Conservation (phyloP, 2,329 filamentous ascomycete genomes). For the Ophiostoma tasmaniense region DNA sequence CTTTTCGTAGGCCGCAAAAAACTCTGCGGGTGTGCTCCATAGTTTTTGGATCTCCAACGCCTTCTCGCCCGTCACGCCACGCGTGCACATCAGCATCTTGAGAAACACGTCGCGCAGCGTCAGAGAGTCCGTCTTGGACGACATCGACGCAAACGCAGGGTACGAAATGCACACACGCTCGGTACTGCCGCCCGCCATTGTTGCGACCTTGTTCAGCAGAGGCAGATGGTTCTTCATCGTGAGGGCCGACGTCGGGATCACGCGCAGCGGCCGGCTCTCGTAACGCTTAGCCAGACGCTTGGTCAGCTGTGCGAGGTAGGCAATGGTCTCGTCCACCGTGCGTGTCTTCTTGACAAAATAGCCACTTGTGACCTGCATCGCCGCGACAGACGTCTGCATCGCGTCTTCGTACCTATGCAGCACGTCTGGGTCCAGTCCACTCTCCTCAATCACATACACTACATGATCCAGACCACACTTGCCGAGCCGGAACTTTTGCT, state of each 20-base stretch:
- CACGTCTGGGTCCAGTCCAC: constrained; percentile 47
- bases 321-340: constrained; percentile 69
- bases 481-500: constrained; percentile 73
- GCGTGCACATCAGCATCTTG: constrained; percentile 80
- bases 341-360: constrained; percentile 71
- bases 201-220: constrained; percentile 50
- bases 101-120: constrained; percentile 67
- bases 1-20: constrained; percentile 60
- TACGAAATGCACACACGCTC: constrained; percentile 51
- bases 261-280: constrained; percentile 44
- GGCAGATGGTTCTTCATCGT: constrained; percentile 58
- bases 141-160: constrained; percentile 60
- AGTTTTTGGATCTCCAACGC: constrained; percentile 69
- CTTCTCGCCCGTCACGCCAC: constrained; percentile 66
- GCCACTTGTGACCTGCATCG: constrained; percentile 68
- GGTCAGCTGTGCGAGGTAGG: constrained; percentile 67
- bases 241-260: constrained; percentile 59
- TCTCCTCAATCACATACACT: constrained; percentile 70
- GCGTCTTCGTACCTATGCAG: constrained; percentile 54
- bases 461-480: constrained; percentile 68
- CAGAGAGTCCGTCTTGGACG: constrained; percentile 66
- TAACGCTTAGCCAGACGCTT: constrained; percentile 58
- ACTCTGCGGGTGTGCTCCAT: constrained; percentile 66
- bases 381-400: constrained; percentile 64
- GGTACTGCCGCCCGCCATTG: constrained; percentile 17